phyloP scores from a whole-genome alignment of 306 rosid species.

The Gleditsia sinensis region DNA sequence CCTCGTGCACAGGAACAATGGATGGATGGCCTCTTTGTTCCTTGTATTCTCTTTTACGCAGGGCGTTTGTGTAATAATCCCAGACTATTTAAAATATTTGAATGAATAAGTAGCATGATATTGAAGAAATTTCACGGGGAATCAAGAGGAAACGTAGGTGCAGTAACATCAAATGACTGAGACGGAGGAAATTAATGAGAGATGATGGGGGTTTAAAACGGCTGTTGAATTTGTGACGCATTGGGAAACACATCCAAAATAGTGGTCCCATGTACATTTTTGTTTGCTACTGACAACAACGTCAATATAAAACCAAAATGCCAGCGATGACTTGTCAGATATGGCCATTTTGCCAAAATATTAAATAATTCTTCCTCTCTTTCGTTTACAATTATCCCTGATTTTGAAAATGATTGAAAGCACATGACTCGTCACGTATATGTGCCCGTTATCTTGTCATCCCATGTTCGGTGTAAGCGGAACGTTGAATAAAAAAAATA shows the following conservation, averaged over 20 bases:
- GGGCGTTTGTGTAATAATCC: too few species aligned
- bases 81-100: too few species aligned
- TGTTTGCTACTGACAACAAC: constrained; percentile 8
- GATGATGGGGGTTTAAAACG: too few species aligned
- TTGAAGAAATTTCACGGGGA: too few species aligned
- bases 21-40: too few species aligned
- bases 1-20: too few species aligned
- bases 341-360: neutral
- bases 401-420: neutral
- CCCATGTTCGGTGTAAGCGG: neutral
- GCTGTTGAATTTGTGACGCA: too few species aligned
- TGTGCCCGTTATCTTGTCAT: neutral
- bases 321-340: constrained; percentile 18
- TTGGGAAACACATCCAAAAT: neutral
- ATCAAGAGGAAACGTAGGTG: too few species aligned
- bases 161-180: too few species aligned
- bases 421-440: constrained; percentile 5
- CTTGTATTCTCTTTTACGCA: too few species aligned
- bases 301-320: constrained; percentile 27
- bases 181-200: too few species aligned
- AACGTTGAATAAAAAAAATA: neutral
- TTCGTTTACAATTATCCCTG: neutral
- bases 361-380: neutral
- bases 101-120: too few species aligned
- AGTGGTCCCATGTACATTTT: constrained; percentile 30